Evolutionary conservation across 1,284 basidiomycete genomes (phyloP).

Genomic region (Vanrija humicola): DNA sequence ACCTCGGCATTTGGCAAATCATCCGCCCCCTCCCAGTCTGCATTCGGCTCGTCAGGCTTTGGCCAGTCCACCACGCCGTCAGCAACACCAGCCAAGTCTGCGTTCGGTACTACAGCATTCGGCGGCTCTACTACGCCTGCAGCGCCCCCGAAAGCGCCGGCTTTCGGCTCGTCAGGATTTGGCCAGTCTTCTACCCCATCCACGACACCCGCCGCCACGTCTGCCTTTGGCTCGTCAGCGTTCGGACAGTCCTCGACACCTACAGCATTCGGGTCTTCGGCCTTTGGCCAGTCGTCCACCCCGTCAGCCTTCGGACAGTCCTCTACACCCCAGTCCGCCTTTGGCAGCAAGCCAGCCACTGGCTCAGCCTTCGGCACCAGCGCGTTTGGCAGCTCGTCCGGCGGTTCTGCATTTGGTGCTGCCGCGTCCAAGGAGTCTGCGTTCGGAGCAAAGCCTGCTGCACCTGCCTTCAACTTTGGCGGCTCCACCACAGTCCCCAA

Average conservation of each 20-base stretch:
- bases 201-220: constrained; percentile 3
- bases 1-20: constrained; percentile 18
- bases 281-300: constrained; percentile 8
- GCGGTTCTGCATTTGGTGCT: not conserved
- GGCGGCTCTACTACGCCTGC: not conserved
- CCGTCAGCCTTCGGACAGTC: constrained; percentile 11
- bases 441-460: not conserved
- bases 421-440: not conserved
- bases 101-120: constrained; percentile 11
- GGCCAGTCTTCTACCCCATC: constrained; percentile 7
- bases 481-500: not conserved
- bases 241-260: constrained; percentile 5
- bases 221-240: constrained; percentile 4
- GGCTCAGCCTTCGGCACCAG: not conserved
- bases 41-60: constrained; percentile 1
- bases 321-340: not conserved
- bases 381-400: no score
- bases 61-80: not conserved
- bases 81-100: constrained; percentile 15
- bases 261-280: not conserved
- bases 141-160: not conserved
- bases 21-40: constrained; percentile 12
- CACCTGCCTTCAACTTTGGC: not conserved
- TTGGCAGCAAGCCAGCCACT: not conserved
- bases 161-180: constrained; percentile 15